Evolutionary conservation across 306 rosid species (phyloP).

Genomic region (Neltuma alba): DNA sequence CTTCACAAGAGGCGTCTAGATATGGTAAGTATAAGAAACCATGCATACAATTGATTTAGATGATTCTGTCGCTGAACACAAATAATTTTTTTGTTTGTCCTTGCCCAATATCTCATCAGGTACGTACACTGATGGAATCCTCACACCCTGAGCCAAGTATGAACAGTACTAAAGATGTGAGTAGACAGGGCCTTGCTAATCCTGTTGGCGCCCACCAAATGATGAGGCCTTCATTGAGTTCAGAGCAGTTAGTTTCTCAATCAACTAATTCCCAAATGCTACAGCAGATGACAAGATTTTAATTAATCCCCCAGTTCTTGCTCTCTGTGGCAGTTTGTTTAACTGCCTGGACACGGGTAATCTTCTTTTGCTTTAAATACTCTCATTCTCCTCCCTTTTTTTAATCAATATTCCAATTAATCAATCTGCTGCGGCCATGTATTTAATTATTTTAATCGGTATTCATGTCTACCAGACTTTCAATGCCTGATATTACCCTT

Average conservation of each 20-base stretch:
- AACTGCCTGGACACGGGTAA: slow-evolving; percentile 35
- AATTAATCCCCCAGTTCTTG: slow-evolving; percentile 27
- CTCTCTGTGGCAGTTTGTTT: slow-evolving; percentile 31
- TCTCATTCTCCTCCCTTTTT: neutral
- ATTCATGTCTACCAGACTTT: slow-evolving; percentile 21
- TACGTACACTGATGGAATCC: slow-evolving; percentile 75
- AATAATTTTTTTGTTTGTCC: slow-evolving; percentile 26
- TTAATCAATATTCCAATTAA: slow-evolving; percentile 1
- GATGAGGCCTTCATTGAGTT: slow-evolving; percentile 39
- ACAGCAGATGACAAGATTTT: slow-evolving; percentile 43
- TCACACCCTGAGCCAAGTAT: slow-evolving; percentile 53
- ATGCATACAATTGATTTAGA: slow-evolving; percentile 25
- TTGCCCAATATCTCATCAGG: slow-evolving; percentile 52
- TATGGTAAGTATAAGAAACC: slow-evolving; percentile 57
- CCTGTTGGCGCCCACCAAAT: slow-evolving; percentile 62
- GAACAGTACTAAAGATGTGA: slow-evolving; percentile 66
- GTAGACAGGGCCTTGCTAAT: slow-evolving; percentile 69
- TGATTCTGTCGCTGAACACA: slow-evolving; percentile 22
- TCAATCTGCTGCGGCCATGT: slow-evolving; percentile 8
- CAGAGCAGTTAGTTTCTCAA: slow-evolving; percentile 53
- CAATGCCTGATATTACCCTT: neutral
- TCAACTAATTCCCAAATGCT: slow-evolving; percentile 49
- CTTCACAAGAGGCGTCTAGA: slow-evolving; percentile 86
- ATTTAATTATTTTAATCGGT: slow-evolving; percentile 15
- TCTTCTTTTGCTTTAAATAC: slow-evolving; percentile 6